Conservation (phyloP, 768 basidiomycete genomes). For the Tricholoma hemisulphureum region DNA sequence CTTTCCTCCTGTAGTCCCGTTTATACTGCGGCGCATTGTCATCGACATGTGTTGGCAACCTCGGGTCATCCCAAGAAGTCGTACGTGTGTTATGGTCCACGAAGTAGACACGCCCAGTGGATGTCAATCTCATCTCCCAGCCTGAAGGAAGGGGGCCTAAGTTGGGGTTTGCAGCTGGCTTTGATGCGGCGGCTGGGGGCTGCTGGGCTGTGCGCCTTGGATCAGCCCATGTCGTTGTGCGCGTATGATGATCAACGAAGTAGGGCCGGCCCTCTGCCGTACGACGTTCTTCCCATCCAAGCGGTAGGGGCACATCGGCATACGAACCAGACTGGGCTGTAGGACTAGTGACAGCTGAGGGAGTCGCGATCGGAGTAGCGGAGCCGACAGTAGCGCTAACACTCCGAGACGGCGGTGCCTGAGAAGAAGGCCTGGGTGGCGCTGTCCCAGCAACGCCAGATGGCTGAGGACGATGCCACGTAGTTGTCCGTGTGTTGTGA, state of each 20-base stretch:
- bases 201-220: slow-evolving; percentile 62
- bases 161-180: slow-evolving; percentile 52
- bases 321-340: slow-evolving; percentile 41
- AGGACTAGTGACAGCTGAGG: slow-evolving; percentile 14
- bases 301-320: slow-evolving; percentile 70
- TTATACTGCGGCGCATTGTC: slow-evolving; percentile 94
- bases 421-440: slow-evolving; percentile 25
- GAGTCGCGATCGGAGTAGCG: slow-evolving; percentile 18
- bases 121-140: slow-evolving; percentile 94
- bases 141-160: slow-evolving; percentile 85
- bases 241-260: slow-evolving; percentile 70
- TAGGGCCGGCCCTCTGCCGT: slow-evolving; percentile 82
- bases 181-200: slow-evolving; percentile 44
- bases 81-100: slow-evolving; percentile 90
- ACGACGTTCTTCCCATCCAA: slow-evolving; percentile 90
- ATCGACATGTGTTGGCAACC: slow-evolving; percentile 78
- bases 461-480: slow-evolving; percentile 64
- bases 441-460: slow-evolving; percentile 24
- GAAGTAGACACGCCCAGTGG: slow-evolving; percentile 83
- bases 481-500: slow-evolving; percentile 76
- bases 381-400: slow-evolving; percentile 24
- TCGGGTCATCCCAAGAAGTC: slow-evolving; percentile 92
- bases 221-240: slow-evolving; percentile 91
- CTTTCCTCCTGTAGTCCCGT: slow-evolving; percentile 87
- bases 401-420: slow-evolving; percentile 22